Base-by-base conservation (phyloP, 1,284 basidiomycete species). In the Singerocomus inundabilis region DNA sequence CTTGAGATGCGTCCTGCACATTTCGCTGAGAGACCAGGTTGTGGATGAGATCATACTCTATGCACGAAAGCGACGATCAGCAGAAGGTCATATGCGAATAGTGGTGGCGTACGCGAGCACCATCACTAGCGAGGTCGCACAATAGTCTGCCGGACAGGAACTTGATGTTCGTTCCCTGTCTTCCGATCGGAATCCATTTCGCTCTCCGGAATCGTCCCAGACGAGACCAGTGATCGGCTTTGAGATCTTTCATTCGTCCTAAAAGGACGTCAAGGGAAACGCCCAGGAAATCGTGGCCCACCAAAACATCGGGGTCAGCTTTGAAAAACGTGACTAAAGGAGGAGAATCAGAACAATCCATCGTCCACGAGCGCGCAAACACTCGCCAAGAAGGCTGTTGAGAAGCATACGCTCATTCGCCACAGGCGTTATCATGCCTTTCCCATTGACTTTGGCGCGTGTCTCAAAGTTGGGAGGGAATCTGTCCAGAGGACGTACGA, bases 21-120 rank as follows among this genome's bases (percentile, higher is more conserved):
- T 98, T 70, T 99, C 97, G 9, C 92, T 95, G 49, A 99, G 74
- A 3, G 95, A 97, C 97, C 97, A 99, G 1, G 96, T 98, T 25
- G 88, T 97, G 11, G 92, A 99, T 16, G 85, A 73, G 61, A 98
- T 96, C 91, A 96, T 95, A 33, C 88, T 85, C 91, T 93, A 55
- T 18, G 31, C 34, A 10, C 12, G 6, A 33, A 40, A 38, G n/a
- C n/a, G n/a, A n/a, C 1, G 13, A 47, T 51, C 9, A 42, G 29
- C 7, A 32, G 15, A 30, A 16, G 13, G 7, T 15, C 7, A 3
- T 12, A 5, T 33, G 9, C 38, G 8, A 16, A 15, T 15, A n/a
- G 0, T 0, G 13, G 30, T 25, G 21, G 53, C 75, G 7, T 58
- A 91, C 93, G 78, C 96, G 98, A 16, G 92, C 93, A 37, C 91